A percentile compares a stretch with the other conserved stretches of the same genome.
Evolutionary conservation across 495 filamentous ascomycete species (phyloP).

Genomic region (Neurospora sp.): DNA sequence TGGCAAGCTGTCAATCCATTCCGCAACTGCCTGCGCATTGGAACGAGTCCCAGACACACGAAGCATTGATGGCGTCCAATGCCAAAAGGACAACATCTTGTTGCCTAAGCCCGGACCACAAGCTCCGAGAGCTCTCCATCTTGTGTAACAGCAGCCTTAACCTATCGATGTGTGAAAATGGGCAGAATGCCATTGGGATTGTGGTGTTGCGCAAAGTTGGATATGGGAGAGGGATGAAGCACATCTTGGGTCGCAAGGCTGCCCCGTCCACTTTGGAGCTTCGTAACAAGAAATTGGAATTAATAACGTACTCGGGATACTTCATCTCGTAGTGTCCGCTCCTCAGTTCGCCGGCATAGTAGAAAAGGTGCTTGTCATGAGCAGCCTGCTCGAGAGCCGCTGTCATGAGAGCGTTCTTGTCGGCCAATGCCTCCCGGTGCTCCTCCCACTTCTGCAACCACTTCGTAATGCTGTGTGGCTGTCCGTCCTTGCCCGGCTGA

Average conservation of each 20-base stretch:
- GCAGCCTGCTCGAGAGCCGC: conserved; percentile 36
- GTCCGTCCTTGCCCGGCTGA: conserved; percentile 33
- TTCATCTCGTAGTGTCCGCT: conserved; percentile 30
- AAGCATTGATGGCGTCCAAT: not conserved
- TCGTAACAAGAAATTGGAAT: not conserved
- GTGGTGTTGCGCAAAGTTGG: not conserved
- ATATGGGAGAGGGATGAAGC: not conserved
- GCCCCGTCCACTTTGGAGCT: not conserved
- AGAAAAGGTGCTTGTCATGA: conserved; percentile 36
- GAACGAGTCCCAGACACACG: not conserved
- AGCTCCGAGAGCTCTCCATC: not conserved
- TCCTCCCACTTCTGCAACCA: conserved; percentile 28
- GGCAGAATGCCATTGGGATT: not conserved
- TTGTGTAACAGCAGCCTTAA: not conserved
- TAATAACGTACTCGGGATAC: conserved; percentile 37
- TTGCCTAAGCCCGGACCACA: not conserved
- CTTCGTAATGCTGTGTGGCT: conserved; percentile 23
- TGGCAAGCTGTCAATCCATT: not conserved
- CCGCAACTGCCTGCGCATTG: not conserved
- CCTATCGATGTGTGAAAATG: not conserved
- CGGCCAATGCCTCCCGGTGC: not conserved
- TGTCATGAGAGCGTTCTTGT: conserved; percentile 30
- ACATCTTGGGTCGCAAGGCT: not conserved
- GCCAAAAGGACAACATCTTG: not conserved
- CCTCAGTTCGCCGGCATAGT: conserved; percentile 12